Percentiles rank a stretch among this genome's conserved stretches.
Evolutionary conservation across 2,329 filamentous ascomycete species (phyloP).

Genomic region (Alternaria ventricosa): DNA sequence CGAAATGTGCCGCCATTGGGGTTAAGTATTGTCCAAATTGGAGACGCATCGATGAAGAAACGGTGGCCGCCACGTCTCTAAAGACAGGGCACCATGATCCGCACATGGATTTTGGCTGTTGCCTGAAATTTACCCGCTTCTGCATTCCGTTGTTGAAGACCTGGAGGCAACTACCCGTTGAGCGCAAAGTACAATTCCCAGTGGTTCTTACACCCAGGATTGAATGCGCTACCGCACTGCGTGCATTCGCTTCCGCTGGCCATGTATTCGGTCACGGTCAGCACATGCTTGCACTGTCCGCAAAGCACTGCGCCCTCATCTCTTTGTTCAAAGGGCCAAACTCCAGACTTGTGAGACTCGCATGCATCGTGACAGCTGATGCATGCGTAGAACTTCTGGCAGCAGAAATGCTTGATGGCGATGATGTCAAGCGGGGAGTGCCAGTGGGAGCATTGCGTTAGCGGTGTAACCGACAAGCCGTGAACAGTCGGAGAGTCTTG

Average conservation of each 20-base stretch:
- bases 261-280: conserved; percentile 42
- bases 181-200: conserved; percentile 39
- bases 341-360: conserved; percentile 31
- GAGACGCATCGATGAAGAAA: too few species aligned
- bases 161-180: too few species aligned
- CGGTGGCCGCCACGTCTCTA: too few species aligned
- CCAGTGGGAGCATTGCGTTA: conserved; percentile 45
- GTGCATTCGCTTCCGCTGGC: conserved; percentile 36
- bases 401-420: conserved; percentile 47
- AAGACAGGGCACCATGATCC: too few species aligned
- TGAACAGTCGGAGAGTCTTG: conserved; percentile 20
- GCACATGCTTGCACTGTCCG: conserved; percentile 36
- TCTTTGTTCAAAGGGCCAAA: conserved; percentile 31
- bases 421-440: conserved; percentile 45
- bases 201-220: conserved; percentile 45
- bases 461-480: conserved; percentile 35
- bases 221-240: conserved; percentile 37
- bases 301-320: conserved; percentile 38
- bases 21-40: too few species aligned
- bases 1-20: too few species aligned
- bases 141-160: too few species aligned
- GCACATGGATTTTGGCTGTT: too few species aligned
- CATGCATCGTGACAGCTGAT: conserved; percentile 41
- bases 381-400: conserved; percentile 47
- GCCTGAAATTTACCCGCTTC: too few species aligned